Evolutionary conservation across 2,329 filamentous ascomycete genomes (phyloP), one percentile per base, ranked within the genome.

Genomic region (Fusarium sp.): DNA sequence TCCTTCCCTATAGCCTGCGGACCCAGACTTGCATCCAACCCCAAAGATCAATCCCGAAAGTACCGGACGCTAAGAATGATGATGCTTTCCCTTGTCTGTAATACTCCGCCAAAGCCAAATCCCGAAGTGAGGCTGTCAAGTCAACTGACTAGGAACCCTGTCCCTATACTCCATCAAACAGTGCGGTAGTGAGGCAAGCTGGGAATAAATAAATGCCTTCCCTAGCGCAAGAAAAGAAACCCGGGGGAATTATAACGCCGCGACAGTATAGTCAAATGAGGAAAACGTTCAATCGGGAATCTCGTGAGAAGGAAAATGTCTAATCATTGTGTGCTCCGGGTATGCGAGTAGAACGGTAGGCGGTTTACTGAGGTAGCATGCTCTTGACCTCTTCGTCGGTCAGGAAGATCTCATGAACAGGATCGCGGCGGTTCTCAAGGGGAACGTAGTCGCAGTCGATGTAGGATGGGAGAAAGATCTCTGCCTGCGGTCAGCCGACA

Each of bases 401-500:
- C 53, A 94, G 80, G 53, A 85, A 79, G 65, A 94, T 93, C 72
- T 94, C 91, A 76, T 91, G 81, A 45, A 94, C 89, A 1, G 90
- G 89, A 65, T 93, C 90, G 70, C 88, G 88, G 65, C 86, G 86
- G 73, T 89, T 87, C 74, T 93, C 89, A 70, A 93, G 83, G 37
- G 90, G 89, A 33, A 87, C 83, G 72, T 90, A 90, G 67, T 92
- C 88, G 78, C 84, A 87, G 75, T 91, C 88, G 69, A 89, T 79
- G 73, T 92, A 92, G 8, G 89, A 91, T 1, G 90, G 90, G 2
- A 93, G 83, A 77, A 93, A 93, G 74, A 93, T 91, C 72, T 93
- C 90, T 89, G 63, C 21, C 50, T 15, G 8, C 3, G n/a, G 25
- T 54, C 27, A 51, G 58, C 63, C 29, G 66, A 52, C n/a, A 6